Percentiles rank a stretch among this genome's conserved stretches.
These are phyloP conservation scores for Vitis rupestris DNA, from an alignment of 164 flowering plant genomes.

Conservation along the genomic window DNA sequence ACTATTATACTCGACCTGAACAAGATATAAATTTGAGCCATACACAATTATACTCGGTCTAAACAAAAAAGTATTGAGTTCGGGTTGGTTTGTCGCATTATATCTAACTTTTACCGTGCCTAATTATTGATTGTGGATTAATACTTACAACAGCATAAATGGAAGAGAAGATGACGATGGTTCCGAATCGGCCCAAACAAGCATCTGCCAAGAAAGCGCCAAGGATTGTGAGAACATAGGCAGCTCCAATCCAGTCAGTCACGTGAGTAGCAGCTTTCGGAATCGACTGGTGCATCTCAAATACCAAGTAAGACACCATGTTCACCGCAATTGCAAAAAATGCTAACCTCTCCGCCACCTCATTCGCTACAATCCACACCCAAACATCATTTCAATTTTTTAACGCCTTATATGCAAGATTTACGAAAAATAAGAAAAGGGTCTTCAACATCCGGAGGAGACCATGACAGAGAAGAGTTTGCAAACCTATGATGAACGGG, in stretches of 20 bases:
- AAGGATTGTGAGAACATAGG: slow-evolving; percentile 54
- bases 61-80: no score
- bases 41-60: no score
- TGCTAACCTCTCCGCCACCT: slow-evolving; percentile 75
- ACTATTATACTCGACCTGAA: no score
- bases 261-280: slow-evolving; percentile 59
- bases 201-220: slow-evolving; percentile 84
- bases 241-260: slow-evolving; percentile 67
- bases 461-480: not conserved
- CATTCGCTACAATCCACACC: slow-evolving; percentile 44
- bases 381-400: not conserved
- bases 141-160: slow-evolving; percentile 55
- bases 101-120: no score
- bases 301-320: slow-evolving; percentile 54
- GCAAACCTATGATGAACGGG: slow-evolving; percentile 59
- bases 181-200: slow-evolving; percentile 63
- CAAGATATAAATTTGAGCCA: no score
- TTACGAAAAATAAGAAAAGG: not conserved
- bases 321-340: slow-evolving; percentile 62
- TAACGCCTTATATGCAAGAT: not conserved
- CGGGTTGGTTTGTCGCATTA: no score
- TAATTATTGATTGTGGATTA: not conserved
- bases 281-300: slow-evolving; percentile 50
- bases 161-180: slow-evolving; percentile 60
- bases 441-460: no score